phyloP scores from a whole-genome alignment of 257 asterid genomes.

The Solanum tacnaense region DNA sequence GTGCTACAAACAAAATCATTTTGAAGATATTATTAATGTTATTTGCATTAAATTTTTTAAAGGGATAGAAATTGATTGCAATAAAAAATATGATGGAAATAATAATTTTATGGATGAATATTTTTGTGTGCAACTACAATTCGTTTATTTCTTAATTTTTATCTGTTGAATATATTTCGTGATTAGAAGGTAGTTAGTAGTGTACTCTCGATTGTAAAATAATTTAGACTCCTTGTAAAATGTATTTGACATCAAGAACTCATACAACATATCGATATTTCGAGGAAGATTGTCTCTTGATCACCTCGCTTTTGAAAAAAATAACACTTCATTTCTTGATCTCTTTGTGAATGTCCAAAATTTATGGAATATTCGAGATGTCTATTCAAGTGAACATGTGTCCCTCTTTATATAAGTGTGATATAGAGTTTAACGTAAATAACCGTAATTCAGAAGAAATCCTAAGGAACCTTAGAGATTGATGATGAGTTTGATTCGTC shows the following conservation, averaged over 20 bases:
- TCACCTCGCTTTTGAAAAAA: not conserved
- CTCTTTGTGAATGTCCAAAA: not conserved
- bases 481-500: not conserved
- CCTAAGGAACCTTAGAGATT: not conserved
- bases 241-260: not conserved
- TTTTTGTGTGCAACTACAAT: not conserved
- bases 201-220: not conserved
- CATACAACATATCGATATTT: not conserved
- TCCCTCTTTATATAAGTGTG: not conserved
- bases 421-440: not conserved
- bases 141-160: not conserved
- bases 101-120: not conserved
- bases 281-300: not conserved
- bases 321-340: not conserved
- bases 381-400: not conserved
- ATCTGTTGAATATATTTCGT: not conserved
- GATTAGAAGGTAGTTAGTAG: not conserved
- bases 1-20: not conserved
- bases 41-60: not conserved
- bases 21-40: not conserved
- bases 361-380: not conserved
- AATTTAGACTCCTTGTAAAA: not conserved
- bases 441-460: not conserved
- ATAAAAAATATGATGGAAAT: not conserved
- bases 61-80: not conserved